Evolutionary conservation across 352 stramenopile genomes (phyloP).

Genomic region (Phytophthora crassamura): DNA sequence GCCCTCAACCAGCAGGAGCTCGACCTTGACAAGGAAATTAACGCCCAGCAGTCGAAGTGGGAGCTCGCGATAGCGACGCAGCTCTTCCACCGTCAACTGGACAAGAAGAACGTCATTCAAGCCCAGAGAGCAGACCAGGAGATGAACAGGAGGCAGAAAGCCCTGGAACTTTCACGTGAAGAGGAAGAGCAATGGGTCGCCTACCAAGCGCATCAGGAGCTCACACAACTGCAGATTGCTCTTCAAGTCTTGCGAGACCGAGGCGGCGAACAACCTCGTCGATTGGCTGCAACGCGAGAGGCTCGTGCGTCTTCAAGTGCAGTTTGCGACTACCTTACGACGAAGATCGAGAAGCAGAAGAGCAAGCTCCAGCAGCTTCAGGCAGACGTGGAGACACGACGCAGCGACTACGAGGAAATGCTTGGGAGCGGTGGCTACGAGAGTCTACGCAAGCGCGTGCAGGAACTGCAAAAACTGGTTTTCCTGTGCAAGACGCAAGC

Average conservation of each 20-base stretch:
- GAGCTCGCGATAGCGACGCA: conserved; percentile 56
- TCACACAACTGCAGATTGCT: conserved; percentile 63
- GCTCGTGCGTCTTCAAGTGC: conserved; percentile 31
- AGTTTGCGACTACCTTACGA: conserved; percentile 52
- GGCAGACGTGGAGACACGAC: conserved; percentile 31
- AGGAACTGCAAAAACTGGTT: conserved; percentile 74
- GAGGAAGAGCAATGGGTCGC: conserved; percentile 67
- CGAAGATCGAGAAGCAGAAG: conserved; percentile 57
- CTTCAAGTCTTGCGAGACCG: conserved; percentile 48
- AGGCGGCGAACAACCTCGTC: conserved; percentile 11
- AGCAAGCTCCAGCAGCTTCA: conserved; percentile 50
- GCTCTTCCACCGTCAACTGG: conserved; percentile 58
- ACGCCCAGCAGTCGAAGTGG: conserved; percentile 44
- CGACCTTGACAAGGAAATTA: conserved; percentile 40
- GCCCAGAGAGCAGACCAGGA: conserved; percentile 30
- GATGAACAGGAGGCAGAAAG: conserved; percentile 48
- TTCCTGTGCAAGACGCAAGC: conserved; percentile 69
- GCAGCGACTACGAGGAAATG: conserved; percentile 50
- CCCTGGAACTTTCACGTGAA: conserved; percentile 52
- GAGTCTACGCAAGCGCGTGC: conserved; percentile 52
- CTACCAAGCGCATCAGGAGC: conserved; percentile 62
- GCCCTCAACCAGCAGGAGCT: conserved; percentile 37
- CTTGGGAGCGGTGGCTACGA: conserved; percentile 54
- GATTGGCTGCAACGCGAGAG: conserved; percentile 15
- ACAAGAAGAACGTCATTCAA: conserved; percentile 29